Evolutionary conservation across 345 rosid species (phyloP).

Genomic region (Mercurialis annua): DNA sequence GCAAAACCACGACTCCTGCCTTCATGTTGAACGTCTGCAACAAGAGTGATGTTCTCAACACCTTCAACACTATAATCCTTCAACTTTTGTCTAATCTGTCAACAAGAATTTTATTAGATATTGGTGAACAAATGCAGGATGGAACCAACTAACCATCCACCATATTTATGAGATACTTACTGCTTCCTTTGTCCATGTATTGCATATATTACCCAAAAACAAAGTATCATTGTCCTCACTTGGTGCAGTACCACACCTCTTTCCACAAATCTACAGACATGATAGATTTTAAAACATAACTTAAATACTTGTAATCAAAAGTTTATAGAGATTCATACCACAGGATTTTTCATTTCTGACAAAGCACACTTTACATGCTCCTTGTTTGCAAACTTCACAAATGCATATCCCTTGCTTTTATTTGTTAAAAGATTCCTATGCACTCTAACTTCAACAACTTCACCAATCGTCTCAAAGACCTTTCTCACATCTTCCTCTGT

Average conservation of each 20-base stretch:
- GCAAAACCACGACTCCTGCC: constrained; percentile 72
- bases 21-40: constrained; percentile 55
- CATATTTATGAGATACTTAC: constrained; percentile 36
- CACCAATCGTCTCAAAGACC: constrained; percentile 56
- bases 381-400: constrained; percentile 55
- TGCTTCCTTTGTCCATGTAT: constrained; percentile 70
- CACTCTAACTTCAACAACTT: constrained; percentile 53
- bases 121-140: constrained; percentile 16
- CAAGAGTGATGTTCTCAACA: constrained; percentile 51
- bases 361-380: constrained; percentile 54
- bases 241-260: constrained; percentile 60
- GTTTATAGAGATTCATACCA: constrained; percentile 33
- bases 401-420: constrained; percentile 62
- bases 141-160: constrained; percentile 1
- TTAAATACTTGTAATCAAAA: neutral
- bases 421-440: constrained; percentile 41
- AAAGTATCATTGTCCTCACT: constrained; percentile 65
- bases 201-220: constrained; percentile 62
- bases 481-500: constrained; percentile 51
- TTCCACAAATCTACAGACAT: constrained; percentile 49
- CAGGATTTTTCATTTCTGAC: constrained; percentile 61
- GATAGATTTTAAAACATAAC: constrained; percentile 9
- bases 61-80: constrained; percentile 53
- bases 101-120: constrained; percentile 16
- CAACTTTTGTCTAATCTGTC: constrained; percentile 55